phyloP scores from a whole-genome alignment of 2,329 filamentous ascomycete genomes.

The Hysterium pulicare region DNA sequence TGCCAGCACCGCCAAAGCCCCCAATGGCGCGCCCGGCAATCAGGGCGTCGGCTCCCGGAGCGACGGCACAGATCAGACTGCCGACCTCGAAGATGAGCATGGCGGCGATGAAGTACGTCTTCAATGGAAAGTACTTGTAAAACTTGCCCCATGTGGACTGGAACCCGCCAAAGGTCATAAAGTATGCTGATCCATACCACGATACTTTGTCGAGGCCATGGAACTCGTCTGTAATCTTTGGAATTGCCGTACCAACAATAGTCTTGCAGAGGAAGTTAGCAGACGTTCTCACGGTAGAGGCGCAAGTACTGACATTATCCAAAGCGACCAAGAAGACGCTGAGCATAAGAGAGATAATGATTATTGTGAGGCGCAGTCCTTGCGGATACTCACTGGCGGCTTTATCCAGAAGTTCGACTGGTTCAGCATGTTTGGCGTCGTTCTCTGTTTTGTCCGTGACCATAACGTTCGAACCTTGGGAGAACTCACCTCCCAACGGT shows the following conservation, averaged over 20 bases:
- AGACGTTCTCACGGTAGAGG: background rate
- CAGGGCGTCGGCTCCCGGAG: conserved; percentile 25
- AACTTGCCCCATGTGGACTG: conserved; percentile 43
- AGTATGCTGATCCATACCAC: conserved; percentile 32
- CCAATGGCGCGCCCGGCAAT: conserved; percentile 34
- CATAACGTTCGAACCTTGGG: background rate
- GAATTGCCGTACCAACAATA: conserved; percentile 26
- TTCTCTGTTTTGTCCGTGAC: background rate
- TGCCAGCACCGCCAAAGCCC: conserved; percentile 28
- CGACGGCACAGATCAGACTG: conserved; percentile 46
- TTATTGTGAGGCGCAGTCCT: conserved; percentile 9
- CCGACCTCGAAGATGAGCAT: conserved; percentile 52
- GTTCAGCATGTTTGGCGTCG: background rate
- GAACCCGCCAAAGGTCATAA: conserved; percentile 40
- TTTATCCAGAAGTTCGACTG: background rate
- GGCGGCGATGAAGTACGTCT: conserved; percentile 27
- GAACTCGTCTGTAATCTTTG: conserved; percentile 26
- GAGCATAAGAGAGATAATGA: conserved; percentile 6
- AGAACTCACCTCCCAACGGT: background rate
- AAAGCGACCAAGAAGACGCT: conserved; percentile 1
- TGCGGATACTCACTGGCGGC: conserved; percentile 6
- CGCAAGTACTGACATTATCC: conserved; percentile 5
- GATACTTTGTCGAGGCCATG: conserved; percentile 13
- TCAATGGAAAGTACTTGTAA: conserved; percentile 41
- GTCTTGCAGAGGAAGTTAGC: conserved; percentile 9